Percentiles rank a stretch among this genome's conserved stretches.
These are phyloP conservation scores for Serendipita sp. DNA, from an alignment of 768 basidiomycete genomes.

Conservation along the genomic window DNA sequence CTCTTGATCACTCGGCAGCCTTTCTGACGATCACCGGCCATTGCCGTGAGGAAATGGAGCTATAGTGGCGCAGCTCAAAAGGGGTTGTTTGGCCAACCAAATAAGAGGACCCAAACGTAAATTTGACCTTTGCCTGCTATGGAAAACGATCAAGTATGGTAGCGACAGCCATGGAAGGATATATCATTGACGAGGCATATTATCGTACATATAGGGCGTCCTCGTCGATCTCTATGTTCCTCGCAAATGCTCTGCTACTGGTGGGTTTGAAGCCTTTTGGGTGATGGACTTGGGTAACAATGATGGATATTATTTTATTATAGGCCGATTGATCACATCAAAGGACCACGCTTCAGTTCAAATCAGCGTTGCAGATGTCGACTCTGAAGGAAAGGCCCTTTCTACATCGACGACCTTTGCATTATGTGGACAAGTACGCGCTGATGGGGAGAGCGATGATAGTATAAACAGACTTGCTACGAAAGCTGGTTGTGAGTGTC, in stretches of 20 bases:
- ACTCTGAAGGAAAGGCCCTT: slow-evolving; percentile 68
- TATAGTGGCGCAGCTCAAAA: neutral
- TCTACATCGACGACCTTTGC: slow-evolving; percentile 79
- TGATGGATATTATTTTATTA: neutral
- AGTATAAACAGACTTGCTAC: slow-evolving; percentile 93
- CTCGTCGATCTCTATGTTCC: slow-evolving; percentile 99
- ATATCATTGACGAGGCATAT: slow-evolving; percentile 2
- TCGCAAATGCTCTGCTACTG: slow-evolving; percentile 96
- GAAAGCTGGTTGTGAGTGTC: slow-evolving; percentile 74
- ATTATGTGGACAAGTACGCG: slow-evolving; percentile 83
- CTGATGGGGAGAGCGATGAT: slow-evolving; percentile 92
- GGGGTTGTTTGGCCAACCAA: neutral
- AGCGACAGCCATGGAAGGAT: neutral
- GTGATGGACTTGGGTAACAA: neutral
- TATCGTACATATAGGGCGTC: slow-evolving; percentile 44
- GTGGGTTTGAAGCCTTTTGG: slow-evolving; percentile 34
- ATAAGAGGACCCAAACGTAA: no score
- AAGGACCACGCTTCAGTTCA: slow-evolving; percentile 99
- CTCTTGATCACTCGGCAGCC: neutral
- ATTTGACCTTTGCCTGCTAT: slow-evolving; percentile 24
- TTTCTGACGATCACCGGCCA: no score
- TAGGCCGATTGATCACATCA: slow-evolving; percentile 94
- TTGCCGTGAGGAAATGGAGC: no score
- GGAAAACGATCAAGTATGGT: slow-evolving; percentile 81
- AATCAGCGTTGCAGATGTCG: slow-evolving; percentile 87